phyloP scores from a whole-genome alignment of 2,329 filamentous ascomycete species.

The Pseudogymnoascus sp. region DNA sequence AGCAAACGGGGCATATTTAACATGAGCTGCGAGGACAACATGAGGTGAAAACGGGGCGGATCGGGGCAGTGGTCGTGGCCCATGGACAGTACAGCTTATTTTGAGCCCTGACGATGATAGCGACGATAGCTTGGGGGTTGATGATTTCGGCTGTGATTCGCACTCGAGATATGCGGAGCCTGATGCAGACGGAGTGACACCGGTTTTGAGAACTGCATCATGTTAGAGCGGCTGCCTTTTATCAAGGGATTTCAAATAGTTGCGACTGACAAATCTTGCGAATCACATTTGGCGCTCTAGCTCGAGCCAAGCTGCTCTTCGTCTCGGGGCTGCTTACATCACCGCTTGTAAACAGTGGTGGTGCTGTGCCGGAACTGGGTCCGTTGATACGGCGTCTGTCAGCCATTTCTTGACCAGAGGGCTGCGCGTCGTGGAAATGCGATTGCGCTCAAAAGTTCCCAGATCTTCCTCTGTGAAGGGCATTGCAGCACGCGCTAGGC shows the following conservation, averaged over 20 bases:
- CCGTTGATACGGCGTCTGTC: constrained; percentile 89
- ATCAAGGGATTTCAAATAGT: neutral
- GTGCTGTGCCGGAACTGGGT: constrained; percentile 65
- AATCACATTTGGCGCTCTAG: constrained; percentile 59
- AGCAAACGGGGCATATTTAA: constrained; percentile 95
- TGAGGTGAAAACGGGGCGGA: constrained; percentile 89
- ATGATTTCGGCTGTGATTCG: constrained; percentile 39
- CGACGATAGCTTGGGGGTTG: constrained; percentile 38
- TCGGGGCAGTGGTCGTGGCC: constrained; percentile 80
- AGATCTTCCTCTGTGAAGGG: neutral
- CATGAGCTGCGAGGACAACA: constrained; percentile 81
- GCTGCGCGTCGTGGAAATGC: neutral
- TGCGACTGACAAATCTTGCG: constrained; percentile 72
- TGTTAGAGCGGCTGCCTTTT: constrained; percentile 12
- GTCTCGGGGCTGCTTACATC: constrained; percentile 35
- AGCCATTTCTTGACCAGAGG: constrained; percentile 43
- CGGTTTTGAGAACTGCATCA: constrained; percentile 73
- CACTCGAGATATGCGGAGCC: constrained; percentile 82
- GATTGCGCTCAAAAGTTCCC: constrained; percentile 2
- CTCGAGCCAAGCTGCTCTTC: constrained; percentile 41
- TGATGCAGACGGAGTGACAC: constrained; percentile 84
- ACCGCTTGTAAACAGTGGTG: constrained; percentile 58
- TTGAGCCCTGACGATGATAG: constrained; percentile 58
- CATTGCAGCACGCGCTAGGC: neutral
- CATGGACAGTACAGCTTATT: constrained; percentile 86